These are phyloP conservation scores for Arthrobotrys conoides DNA, from an alignment of 2,329 filamentous ascomycete species.

Conservation along the genomic window DNA sequence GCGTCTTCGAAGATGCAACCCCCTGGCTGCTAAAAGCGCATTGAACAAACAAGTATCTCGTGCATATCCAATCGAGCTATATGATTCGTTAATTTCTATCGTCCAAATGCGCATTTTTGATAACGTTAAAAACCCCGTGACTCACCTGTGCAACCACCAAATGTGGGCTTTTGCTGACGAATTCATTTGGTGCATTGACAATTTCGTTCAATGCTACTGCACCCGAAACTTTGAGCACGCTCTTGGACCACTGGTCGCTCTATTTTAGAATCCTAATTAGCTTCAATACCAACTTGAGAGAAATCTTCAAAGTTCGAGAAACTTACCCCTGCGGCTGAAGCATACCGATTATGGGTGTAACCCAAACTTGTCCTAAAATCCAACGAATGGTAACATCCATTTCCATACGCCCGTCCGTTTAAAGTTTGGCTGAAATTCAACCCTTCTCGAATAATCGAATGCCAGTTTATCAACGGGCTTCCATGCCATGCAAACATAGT, in stretches of 20 bases:
- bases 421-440: conserved; percentile 77
- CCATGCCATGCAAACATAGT: conserved; percentile 92
- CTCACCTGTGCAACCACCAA: conserved; percentile 52
- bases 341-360: conserved; percentile 68
- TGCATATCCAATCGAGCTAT: conserved; percentile 89
- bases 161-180: conserved; percentile 68
- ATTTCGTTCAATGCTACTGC: conserved; percentile 87
- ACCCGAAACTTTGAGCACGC: conserved; percentile 73
- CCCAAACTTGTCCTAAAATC: conserved; percentile 72
- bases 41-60: conserved; percentile 82
- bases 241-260: conserved; percentile 75
- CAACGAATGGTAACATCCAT: conserved; percentile 85
- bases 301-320: background rate
- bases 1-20: conserved; percentile 36
- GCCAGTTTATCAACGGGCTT: conserved; percentile 83
- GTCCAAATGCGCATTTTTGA: conserved; percentile 28
- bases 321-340: conserved; percentile 32
- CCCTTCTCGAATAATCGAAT: conserved; percentile 87
- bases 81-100: conserved; percentile 68
- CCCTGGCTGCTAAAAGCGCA: conserved; percentile 48
- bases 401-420: conserved; percentile 79
- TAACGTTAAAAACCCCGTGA: conserved; percentile 36
- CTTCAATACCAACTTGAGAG: background rate
- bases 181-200: conserved; percentile 79
- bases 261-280: conserved; percentile 14